These are phyloP conservation scores for Chlamydomonas incerta DNA, from an alignment of 139 green algal genomes.

Conservation along the genomic window DNA sequence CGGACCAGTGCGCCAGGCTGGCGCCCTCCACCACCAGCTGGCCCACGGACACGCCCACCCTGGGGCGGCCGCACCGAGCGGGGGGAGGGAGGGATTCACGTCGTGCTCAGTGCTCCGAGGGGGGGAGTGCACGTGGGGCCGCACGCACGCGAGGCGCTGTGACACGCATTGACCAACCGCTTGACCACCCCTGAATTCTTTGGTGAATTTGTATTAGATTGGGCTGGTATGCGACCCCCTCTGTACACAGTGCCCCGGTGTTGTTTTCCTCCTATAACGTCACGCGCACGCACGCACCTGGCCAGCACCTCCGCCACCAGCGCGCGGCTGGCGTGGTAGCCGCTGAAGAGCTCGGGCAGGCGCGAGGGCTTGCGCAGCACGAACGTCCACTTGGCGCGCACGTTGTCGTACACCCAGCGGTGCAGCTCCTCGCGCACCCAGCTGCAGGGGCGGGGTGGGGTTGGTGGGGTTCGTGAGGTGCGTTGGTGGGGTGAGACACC, in stretches of 20 bases:
- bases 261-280: too few species aligned
- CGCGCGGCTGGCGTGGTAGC: slow-evolving; percentile 53
- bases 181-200: too few species aligned
- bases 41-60: slow-evolving; percentile 31
- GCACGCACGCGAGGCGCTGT: too few species aligned
- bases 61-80: too few species aligned
- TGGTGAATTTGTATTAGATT: too few species aligned
- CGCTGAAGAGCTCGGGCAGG: slow-evolving; percentile 61
- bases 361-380: slow-evolving; percentile 49
- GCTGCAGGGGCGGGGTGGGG: slow-evolving; percentile 14
- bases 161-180: too few species aligned
- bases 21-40: slow-evolving; percentile 30
- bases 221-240: too few species aligned
- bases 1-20: slow-evolving; percentile 53
- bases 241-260: too few species aligned
- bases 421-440: slow-evolving; percentile 74
- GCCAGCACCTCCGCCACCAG: slow-evolving; percentile 51
- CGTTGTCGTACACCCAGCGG: slow-evolving; percentile 72
- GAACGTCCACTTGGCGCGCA: slow-evolving; percentile 62
- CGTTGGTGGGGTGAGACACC: not conserved
- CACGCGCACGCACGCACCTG: slow-evolving; percentile 6
- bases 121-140: too few species aligned
- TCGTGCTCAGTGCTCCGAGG: too few species aligned
- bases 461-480: too few species aligned
- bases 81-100: too few species aligned